Evolutionary conservation across 2,329 filamentous ascomycete genomes (phyloP).

Genomic region (Sclerotinia subarctica): DNA sequence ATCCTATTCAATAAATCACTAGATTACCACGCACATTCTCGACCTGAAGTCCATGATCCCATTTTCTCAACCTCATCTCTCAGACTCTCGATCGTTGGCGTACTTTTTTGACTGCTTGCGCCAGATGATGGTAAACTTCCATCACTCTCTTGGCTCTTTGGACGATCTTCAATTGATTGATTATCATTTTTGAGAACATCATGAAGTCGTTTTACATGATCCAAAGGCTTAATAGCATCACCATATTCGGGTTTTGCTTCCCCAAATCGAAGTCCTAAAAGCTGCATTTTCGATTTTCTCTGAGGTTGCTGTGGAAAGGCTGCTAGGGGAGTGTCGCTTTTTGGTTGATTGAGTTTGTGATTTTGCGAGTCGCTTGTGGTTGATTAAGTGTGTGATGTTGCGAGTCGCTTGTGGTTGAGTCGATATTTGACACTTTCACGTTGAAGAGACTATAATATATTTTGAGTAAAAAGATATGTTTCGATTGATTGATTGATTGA

Average conservation of each 20-base stretch:
- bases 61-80: neutral
- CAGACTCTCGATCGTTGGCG: neutral
- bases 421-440: slow-evolving; percentile 5
- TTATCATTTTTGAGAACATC: neutral
- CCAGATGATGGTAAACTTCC: slow-evolving; percentile 39
- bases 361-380: slow-evolving; percentile 1
- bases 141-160: slow-evolving; percentile 45
- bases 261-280: slow-evolving; percentile 11
- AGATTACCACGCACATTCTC: neutral
- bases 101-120: neutral
- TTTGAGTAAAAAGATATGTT: neutral
- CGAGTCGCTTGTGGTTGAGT: neutral
- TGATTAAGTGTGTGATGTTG: neutral
- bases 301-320: neutral
- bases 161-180: neutral
- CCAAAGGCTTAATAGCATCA: neutral
- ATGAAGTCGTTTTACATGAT: neutral
- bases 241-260: slow-evolving; percentile 2
- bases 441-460: neutral
- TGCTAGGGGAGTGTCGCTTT: slow-evolving; percentile 1
- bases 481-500: slow-evolving; percentile 3
- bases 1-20: neutral
- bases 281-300: neutral
- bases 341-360: neutral
- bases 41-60: neutral